phyloP scores from a whole-genome alignment of 176 grass and related monocot genomes.

The Tillandsia leiboldiana region DNA sequence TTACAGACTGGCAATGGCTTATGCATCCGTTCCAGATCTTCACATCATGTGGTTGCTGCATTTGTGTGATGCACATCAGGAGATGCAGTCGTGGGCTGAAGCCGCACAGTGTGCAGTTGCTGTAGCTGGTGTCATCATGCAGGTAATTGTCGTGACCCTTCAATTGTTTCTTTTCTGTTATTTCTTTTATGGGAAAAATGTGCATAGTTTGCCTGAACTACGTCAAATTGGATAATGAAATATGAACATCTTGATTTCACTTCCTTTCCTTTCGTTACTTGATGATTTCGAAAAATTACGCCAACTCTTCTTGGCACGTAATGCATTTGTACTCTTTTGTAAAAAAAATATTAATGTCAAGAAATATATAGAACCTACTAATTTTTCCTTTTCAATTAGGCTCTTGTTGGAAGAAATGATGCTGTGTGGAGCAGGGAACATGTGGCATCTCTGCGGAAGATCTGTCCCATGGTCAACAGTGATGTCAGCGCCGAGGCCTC shows the following conservation, averaged over 20 bases:
- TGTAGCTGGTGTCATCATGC: conserved; percentile 99
- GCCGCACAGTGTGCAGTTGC: conserved; percentile 99
- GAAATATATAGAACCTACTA: background rate
- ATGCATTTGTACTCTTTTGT: too few species aligned
- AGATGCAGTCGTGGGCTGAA: conserved; percentile 99
- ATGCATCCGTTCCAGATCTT: conserved; percentile 88
- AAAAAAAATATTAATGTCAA: too few species aligned
- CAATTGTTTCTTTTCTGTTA: background rate
- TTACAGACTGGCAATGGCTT: conserved; percentile 91
- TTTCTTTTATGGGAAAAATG: too few species aligned
- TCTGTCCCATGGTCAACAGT: conserved; percentile 80
- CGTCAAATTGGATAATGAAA: too few species aligned
- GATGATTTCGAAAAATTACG: too few species aligned
- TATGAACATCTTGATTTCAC: too few species aligned
- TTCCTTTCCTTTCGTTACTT: too few species aligned
- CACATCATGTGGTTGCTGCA: conserved; percentile 99
- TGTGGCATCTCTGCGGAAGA: conserved; percentile 70
- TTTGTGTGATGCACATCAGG: conserved; percentile 94
- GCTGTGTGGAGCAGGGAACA: conserved; percentile 88
- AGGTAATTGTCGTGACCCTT: conserved; percentile 30
- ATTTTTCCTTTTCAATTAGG: conserved; percentile 35
- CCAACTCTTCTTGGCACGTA: too few species aligned
- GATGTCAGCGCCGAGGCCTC: conserved; percentile 63
- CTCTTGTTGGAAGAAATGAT: conserved; percentile 96
- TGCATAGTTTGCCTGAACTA: background rate